These are phyloP conservation scores for Starmerella tilneyi DNA, from an alignment of 805 yeast genomes.

Conservation along the genomic window DNA sequence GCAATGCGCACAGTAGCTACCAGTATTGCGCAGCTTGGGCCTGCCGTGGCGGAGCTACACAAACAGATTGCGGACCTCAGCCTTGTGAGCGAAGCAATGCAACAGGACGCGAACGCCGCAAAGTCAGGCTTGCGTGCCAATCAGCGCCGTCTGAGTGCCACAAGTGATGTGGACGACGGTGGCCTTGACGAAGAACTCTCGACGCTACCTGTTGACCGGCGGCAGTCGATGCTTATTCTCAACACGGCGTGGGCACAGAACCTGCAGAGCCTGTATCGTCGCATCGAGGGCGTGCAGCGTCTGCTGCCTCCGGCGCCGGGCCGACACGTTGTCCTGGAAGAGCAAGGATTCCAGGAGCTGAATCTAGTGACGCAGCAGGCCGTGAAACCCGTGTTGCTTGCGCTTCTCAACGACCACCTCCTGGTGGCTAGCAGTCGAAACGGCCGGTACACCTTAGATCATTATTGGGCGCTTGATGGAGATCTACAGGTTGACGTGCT, in stretches of 20 bases:
- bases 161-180: conserved; percentile 5
- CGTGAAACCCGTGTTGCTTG: conserved; percentile 61
- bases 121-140: conserved; percentile 15
- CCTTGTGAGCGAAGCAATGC: conserved; percentile 49
- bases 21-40: conserved; percentile 53
- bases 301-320: conserved; percentile 64
- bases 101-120: conserved; percentile 44
- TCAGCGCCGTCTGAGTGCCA: conserved; percentile 6
- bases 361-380: conserved; percentile 80
- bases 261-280: conserved; percentile 57
- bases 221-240: conserved; percentile 60
- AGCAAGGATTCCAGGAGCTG: conserved; percentile 77
- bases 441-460: conserved; percentile 51
- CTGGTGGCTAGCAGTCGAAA: conserved; percentile 58
- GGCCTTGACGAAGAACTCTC: conserved; percentile 4
- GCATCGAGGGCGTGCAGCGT: conserved; percentile 86
- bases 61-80: conserved; percentile 49
- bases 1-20: conserved; percentile 32
- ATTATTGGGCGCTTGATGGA: conserved; percentile 67
- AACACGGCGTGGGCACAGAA: conserved; percentile 76
- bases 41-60: conserved; percentile 54
- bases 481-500: conserved; percentile 32
- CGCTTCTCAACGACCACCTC: conserved; percentile 65
- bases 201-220: conserved; percentile 35
- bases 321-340: conserved; percentile 67